Evolutionary conservation across 139 green algal species (phyloP), one percentile per base, ranked within the genome.

Genomic region (Tetraselmis striata): DNA sequence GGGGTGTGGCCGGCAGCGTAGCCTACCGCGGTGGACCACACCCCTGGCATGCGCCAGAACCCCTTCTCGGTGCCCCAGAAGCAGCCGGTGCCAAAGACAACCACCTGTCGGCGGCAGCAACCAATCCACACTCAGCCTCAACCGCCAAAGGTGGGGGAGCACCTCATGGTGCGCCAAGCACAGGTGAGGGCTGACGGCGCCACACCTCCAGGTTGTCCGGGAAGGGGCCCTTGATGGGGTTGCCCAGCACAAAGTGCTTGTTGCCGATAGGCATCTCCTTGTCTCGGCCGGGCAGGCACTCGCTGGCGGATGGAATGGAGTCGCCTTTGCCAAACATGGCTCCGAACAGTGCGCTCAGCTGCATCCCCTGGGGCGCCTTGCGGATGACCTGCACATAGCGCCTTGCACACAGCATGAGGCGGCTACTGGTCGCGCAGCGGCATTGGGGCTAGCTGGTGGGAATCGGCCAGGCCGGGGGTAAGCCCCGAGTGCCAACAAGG

Each of bases 61-160:
- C 75, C 80, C 82, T 84, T 83, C 79, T 89, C 85, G 31, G 32
- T 82, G 59, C 85, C 85, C 85, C 85, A 89, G 75, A 89, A 89
- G 82, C 85, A 89, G 11, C 85, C 82, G 30, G 81, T 82, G 1
- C 32, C 84, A 80, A 84, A 84, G 25, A 83, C 78, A 59, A 29
- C 78, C 24, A 30, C 29, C n/a, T n/a, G n/a, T n/a, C n/a, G n/a
- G n/a, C n/a, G n/a, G n/a, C n/a, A n/a, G n/a, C n/a, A n/a, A n/a
- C n/a, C n/a, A n/a, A n/a, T n/a, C n/a, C n/a, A n/a, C n/a, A n/a
- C n/a, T n/a, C n/a, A n/a, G n/a, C n/a, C n/a, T n/a, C n/a, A n/a
- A n/a, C n/a, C n/a, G n/a, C n/a, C n/a, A n/a, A n/a, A n/a, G n/a
- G n/a, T n/a, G n/a, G n/a, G n/a, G n/a, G n/a, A n/a, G n/a, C n/a